These are phyloP conservation scores for Colletotrichum viniferum DNA, from an alignment of 2,329 filamentous ascomycete species.

Conservation along the genomic window DNA sequence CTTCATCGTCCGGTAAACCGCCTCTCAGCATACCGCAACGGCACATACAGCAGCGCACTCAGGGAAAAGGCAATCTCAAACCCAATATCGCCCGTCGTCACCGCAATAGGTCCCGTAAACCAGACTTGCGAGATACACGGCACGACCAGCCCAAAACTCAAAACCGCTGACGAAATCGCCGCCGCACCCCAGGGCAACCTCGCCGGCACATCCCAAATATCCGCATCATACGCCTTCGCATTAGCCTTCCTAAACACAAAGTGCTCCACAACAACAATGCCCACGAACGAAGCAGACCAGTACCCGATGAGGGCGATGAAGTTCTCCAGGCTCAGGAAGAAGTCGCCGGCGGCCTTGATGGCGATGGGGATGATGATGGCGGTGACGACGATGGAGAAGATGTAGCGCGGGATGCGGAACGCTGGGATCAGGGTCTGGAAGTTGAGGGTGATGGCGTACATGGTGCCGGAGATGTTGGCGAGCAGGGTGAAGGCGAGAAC, in stretches of 20 bases:
- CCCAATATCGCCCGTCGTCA: slow-evolving; percentile 66
- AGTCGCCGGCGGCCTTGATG: slow-evolving; percentile 42
- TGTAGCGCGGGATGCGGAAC: slow-evolving; percentile 41
- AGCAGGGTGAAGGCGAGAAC: slow-evolving; percentile 41
- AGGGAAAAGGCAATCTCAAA: slow-evolving; percentile 67
- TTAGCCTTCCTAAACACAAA: slow-evolving; percentile 44
- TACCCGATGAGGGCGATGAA: slow-evolving; percentile 50
- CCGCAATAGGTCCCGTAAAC: slow-evolving; percentile 65
- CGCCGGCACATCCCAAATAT: slow-evolving; percentile 47
- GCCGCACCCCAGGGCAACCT: slow-evolving; percentile 46
- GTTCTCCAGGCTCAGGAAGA: slow-evolving; percentile 46
- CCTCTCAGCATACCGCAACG: slow-evolving; percentile 52
- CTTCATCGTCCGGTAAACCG: slow-evolving; percentile 17
- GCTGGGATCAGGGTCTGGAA: slow-evolving; percentile 43
- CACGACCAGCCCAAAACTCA: slow-evolving; percentile 52
- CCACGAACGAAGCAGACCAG: slow-evolving; percentile 47
- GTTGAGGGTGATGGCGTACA: slow-evolving; percentile 42
- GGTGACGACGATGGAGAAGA: slow-evolving; percentile 44
- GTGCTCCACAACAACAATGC: slow-evolving; percentile 45
- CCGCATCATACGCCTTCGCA: slow-evolving; percentile 44
- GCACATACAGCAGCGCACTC: slow-evolving; percentile 51
- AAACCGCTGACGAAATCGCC: slow-evolving; percentile 44
- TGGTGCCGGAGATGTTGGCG: slow-evolving; percentile 40
- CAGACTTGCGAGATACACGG: slow-evolving; percentile 66
- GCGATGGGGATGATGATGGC: slow-evolving; percentile 45